These are phyloP conservation scores for Chlamydomonas incerta DNA, from an alignment of 139 green algal species.

Conservation along the genomic window DNA sequence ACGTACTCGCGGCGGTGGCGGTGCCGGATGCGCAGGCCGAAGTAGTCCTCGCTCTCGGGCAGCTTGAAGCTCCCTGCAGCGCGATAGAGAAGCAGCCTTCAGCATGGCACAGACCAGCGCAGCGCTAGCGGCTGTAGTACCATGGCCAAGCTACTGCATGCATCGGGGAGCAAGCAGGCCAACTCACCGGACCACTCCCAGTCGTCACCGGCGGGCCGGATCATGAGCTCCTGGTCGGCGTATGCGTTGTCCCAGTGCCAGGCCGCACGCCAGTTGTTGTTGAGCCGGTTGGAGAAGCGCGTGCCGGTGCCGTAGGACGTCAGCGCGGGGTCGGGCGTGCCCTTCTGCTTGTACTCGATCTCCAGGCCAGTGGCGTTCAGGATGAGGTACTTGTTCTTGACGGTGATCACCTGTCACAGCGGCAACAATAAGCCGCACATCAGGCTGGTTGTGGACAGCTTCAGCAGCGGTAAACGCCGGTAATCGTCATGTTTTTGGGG, in stretches of 20 bases:
- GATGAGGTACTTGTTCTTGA: constrained; percentile 90
- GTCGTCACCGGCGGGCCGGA: constrained; percentile 63
- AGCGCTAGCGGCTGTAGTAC: no score
- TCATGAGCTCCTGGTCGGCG: constrained; percentile 68
- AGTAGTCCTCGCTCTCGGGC: constrained; percentile 78
- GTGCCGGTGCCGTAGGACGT: constrained; percentile 44
- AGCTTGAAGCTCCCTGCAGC: constrained; percentile 78
- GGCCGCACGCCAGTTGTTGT: background rate
- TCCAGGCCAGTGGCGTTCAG: constrained; percentile 85
- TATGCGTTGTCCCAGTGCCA: constrained; percentile 83
- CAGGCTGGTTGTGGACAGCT: no score
- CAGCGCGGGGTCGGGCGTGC: constrained; percentile 64
- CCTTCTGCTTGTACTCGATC: constrained; percentile 87
- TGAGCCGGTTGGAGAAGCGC: constrained; percentile 65
- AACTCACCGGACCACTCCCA: constrained; percentile 56
- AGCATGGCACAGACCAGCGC: background rate
- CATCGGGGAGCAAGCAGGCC: no score
- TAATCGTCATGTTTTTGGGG: no score
- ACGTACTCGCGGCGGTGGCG: constrained; percentile 57
- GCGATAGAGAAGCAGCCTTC: background rate
- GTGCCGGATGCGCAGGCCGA: constrained; percentile 80
- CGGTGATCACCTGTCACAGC: constrained; percentile 73
- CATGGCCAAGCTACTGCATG: no score
- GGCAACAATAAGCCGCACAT: background rate
- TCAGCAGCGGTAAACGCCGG: no score